Base-by-base conservation (phyloP, 2,329 filamentous ascomycete genomes). In the Arachnomyces sp. region DNA sequence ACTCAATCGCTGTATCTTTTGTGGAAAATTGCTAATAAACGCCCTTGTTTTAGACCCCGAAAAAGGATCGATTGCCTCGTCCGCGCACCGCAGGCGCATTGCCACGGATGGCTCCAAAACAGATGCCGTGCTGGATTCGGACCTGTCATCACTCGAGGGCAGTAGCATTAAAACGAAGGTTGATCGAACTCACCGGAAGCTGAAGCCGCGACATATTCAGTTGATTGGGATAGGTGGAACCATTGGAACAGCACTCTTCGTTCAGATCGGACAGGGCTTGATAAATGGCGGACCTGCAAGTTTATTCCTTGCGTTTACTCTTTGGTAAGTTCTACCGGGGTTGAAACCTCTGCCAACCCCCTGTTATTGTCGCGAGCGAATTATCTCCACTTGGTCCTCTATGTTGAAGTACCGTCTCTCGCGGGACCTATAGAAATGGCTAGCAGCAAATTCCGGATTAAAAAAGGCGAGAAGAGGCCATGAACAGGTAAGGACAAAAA, bases 161-260 rank as follows among this genome's bases (percentile, higher is more conserved):
- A 51, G 44, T n/a, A 51, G 45, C 8, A 52, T 52, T 20, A 51
- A 55, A 36, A 47, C 51, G 1, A 43, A 43, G 14, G 48, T 49
- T 20, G 60, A 63, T 33, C 49, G 57, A 36, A 67, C 64, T 1
- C 61, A 61, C 28, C 61, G 66, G 39, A 64, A 59, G 43, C 51
- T 69, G 14, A 68, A 67, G 44, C 59, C 65, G 11, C 53, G 66
- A 44, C 66, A 70, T 52, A 63, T 70, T 31, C 65, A 69, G 45
- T 49, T 70, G 42, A 70, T 70, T 41, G 66, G 65, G 31, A 68
- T 70, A 40, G 66, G 66, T 16, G 66, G 66, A 9, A 64, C 63
- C 25, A 66, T 69, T 48, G 63, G 65, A 14, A 66, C 60, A n/a
- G 62, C 59, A 0, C 46, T 68, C 28, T 67, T 61, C 43, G 65